Conservation (phyloP, 148 eudicot genomes). For the Arctostaphylos glauca region DNA sequence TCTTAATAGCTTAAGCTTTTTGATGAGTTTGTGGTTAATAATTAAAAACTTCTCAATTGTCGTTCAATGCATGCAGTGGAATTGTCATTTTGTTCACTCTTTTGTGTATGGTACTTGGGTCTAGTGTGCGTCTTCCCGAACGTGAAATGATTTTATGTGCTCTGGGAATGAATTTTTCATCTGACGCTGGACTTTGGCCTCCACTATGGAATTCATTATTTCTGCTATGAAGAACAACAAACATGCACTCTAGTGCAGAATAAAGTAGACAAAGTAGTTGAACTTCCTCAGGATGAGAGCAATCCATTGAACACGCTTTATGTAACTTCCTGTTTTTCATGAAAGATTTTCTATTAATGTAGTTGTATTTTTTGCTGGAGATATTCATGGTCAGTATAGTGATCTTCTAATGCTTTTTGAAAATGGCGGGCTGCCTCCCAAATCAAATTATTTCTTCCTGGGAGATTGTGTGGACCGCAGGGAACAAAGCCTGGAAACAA, state of each 20-base stretch:
- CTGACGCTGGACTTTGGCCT: not conserved
- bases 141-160: not conserved
- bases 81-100: not conserved
- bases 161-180: conserved; percentile 5
- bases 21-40: not conserved
- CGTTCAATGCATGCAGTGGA: not conserved
- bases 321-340: not conserved
- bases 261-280: not conserved
- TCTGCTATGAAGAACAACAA: not conserved
- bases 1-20: not conserved
- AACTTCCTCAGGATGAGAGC: not conserved
- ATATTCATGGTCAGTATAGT: conserved; percentile 50
- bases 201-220: not conserved
- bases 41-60: not conserved
- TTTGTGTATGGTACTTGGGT: not conserved
- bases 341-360: not conserved
- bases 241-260: not conserved
- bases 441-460: conserved; percentile 46
- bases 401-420: conserved; percentile 52
- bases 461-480: conserved; percentile 58
- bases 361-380: conserved; percentile 24
- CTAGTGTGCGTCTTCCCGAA: not conserved
- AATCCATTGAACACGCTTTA: too few species aligned
- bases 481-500: conserved; percentile 52
- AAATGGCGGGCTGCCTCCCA: conserved; percentile 49